Base-by-base conservation (phyloP, 371 early-diverging fungal species). In the Syncephalastrum monosporum region DNA sequence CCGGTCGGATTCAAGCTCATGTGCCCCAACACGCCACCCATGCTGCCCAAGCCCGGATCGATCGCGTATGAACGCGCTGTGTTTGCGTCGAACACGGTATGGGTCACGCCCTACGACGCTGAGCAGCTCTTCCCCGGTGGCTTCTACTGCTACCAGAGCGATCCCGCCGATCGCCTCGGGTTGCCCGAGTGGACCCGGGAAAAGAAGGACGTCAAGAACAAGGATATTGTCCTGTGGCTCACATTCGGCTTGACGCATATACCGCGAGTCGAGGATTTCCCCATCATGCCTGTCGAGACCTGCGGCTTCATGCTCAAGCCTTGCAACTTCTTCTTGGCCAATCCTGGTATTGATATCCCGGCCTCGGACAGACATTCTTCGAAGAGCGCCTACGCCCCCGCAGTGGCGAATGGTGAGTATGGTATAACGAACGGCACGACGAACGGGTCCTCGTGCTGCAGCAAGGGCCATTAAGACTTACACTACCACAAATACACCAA, bases 201-300 rank as follows among this genome's bases (percentile, higher is more conserved):
- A 6, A 57, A 42, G 5, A 47, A 64, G 42, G 50, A 41, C 27
- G 68, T 79, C 42, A 63, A 60, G 17, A 64, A 79, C 52, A 61
- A 61, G 13, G 79, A 79, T 58, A 67, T 79, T 51, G 75, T 77
- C 8, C 46, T 74, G 12, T 79, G 78, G 78, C 61, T 68, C 25
- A 77, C 75, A 1, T 79, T 77, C 56, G 79, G 79, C 50, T 53
- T 79, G 21, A 77, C 77, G 21, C 79, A 79, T 55, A 50, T 75
- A 24, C 72, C 72, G 15, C 69, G 79, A 38, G 78, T 68, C 5
- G 79, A 79, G 56, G 79, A 79, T 53, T 79, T 79, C 56, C 79
- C 79, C 29, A 63, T 79, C 42, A 79, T 79, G 79, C 75, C 79
- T 44, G 78, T 77, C 3, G 79, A 79, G 58, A 68, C 61, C 33